These are phyloP conservation scores for Pythium monospermum DNA, from an alignment of 352 stramenopile species.

Conservation along the genomic window DNA sequence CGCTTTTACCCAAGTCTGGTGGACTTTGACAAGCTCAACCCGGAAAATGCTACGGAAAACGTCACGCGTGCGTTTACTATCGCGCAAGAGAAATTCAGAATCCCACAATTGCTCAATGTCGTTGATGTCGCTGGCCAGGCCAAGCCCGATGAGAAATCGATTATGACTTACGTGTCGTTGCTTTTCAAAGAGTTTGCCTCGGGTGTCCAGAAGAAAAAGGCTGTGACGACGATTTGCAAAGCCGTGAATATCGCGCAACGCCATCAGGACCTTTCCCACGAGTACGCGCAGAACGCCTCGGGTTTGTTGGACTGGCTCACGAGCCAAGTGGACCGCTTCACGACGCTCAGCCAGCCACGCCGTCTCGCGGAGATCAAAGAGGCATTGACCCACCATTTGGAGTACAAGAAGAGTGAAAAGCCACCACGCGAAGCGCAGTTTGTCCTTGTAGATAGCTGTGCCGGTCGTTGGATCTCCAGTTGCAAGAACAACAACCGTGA, in stretches of 20 bases:
- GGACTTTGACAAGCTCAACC: constrained; percentile 71
- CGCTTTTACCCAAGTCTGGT: constrained; percentile 84
- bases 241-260: constrained; percentile 87
- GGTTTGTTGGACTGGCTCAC: constrained; percentile 71
- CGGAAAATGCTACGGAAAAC: constrained; percentile 61
- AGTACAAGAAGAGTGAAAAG: constrained; percentile 89
- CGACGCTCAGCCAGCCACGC: constrained; percentile 60
- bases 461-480: constrained; percentile 76
- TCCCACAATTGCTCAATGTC: constrained; percentile 85
- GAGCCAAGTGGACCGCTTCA: constrained; percentile 65
- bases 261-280: constrained; percentile 72
- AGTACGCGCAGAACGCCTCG: constrained; percentile 73
- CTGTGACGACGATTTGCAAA: constrained; percentile 87
- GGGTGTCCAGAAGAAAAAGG: constrained; percentile 87
- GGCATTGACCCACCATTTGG: constrained; percentile 52
- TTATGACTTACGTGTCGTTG: constrained; percentile 89
- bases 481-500: constrained; percentile 86
- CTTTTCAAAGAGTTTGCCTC: constrained; percentile 91
- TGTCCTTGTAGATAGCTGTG: constrained; percentile 72
- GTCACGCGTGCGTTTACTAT: constrained; percentile 83
- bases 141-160: constrained; percentile 90
- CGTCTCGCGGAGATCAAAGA: constrained; percentile 68
- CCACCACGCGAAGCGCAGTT: constrained; percentile 76
- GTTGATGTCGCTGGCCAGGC: constrained; percentile 75
- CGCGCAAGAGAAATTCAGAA: constrained; percentile 80